Evolutionary conservation across 352 stramenopile genomes (phyloP).

Genomic region (Globisporangium paddicum): DNA sequence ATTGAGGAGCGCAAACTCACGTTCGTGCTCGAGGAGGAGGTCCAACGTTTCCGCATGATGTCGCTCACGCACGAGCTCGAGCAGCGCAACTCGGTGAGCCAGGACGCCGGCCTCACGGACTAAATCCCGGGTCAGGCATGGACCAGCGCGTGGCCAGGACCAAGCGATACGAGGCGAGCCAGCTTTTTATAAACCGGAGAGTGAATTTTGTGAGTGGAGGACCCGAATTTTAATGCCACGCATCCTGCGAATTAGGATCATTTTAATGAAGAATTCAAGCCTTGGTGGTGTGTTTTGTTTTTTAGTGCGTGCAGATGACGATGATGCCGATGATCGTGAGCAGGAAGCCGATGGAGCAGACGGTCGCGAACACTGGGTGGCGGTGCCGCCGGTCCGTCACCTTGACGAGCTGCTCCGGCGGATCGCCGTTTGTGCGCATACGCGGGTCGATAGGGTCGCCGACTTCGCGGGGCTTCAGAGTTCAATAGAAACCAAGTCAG

Average conservation of each 20-base stretch:
- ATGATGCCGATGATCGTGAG: constrained; percentile 58
- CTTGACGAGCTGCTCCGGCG: constrained; percentile 68
- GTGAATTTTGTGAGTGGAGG: background rate
- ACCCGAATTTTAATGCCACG: background rate
- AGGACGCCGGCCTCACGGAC: background rate
- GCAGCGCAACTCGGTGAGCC: constrained; percentile 20
- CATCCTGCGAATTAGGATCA: background rate
- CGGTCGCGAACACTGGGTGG: constrained; percentile 64
- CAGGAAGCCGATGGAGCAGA: constrained; percentile 66
- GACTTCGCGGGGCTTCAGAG: background rate
- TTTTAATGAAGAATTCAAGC: background rate
- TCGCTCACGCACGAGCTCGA: constrained; percentile 38
- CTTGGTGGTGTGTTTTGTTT: too few relatives aligned
- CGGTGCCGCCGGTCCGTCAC: constrained; percentile 64
- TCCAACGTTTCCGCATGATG: constrained; percentile 50
- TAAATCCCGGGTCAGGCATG: too few relatives aligned
- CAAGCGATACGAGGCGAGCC: too few relatives aligned
- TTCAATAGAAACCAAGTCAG: background rate
- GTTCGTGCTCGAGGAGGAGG: constrained; percentile 58
- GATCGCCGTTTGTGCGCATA: constrained; percentile 48
- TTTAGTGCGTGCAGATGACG: constrained; percentile 48
- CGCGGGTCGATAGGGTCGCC: constrained; percentile 15
- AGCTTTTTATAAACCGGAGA: background rate
- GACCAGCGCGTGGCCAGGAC: too few relatives aligned
- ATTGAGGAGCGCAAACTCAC: constrained; percentile 62